Percentiles rank a stretch among this genome's conserved stretches.
Evolutionary conservation across 257 asterid species (phyloP).

Genomic region (Nicotiana knightiana): DNA sequence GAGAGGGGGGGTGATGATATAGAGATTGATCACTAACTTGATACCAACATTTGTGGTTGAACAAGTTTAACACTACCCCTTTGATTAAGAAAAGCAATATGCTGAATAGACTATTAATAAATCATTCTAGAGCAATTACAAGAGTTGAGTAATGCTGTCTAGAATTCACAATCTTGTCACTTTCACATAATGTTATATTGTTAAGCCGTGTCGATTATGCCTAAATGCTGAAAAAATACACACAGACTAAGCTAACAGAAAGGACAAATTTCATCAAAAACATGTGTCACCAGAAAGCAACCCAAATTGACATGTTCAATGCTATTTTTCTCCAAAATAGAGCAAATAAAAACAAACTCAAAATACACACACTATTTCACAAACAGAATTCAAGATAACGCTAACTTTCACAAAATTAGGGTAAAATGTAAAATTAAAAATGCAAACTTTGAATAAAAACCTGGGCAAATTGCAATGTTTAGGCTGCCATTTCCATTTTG

Average conservation of each 20-base stretch:
- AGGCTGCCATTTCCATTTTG: constrained; percentile 99
- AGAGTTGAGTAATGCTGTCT: neutral
- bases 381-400: neutral
- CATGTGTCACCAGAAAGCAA: neutral
- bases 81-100: neutral
- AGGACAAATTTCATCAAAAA: neutral
- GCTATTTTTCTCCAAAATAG: neutral
- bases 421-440: constrained; percentile 2
- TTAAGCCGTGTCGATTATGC: neutral
- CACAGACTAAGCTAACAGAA: neutral
- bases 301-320: neutral
- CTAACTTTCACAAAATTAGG: neutral
- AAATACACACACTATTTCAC: neutral
- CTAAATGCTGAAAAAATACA: neutral
- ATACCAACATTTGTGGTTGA: neutral
- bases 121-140: neutral
- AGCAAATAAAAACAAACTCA: neutral
- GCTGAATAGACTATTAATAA: neutral
- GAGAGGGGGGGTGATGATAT: too few relatives aligned
- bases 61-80: neutral
- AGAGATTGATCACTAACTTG: neutral
- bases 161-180: neutral
- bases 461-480: constrained; percentile 86
- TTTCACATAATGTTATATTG: neutral
- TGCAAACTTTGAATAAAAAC: constrained; percentile 20